phyloP scores from a whole-genome alignment of 495 filamentous ascomycete genomes.

The Penicillium taxi region DNA sequence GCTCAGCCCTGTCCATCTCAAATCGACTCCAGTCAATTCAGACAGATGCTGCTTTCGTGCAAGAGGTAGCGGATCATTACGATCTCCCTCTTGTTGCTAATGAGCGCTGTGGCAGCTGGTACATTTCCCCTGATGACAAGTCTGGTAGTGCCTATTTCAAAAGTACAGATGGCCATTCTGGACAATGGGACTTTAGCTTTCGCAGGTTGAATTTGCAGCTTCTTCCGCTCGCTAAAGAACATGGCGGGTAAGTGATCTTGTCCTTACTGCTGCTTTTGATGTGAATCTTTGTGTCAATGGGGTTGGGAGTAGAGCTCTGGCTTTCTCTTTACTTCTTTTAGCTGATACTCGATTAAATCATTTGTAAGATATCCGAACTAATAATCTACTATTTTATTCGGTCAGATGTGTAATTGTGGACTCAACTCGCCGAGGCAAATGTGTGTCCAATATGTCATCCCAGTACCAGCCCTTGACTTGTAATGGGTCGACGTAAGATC shows the following conservation, averaged over 20 bases:
- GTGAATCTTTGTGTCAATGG: neutral
- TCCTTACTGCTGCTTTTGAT: neutral
- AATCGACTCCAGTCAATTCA: slow-evolving; percentile 73
- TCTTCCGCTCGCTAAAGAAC: slow-evolving; percentile 48
- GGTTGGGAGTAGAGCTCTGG: neutral
- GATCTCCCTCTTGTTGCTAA: slow-evolving; percentile 82
- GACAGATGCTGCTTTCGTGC: slow-evolving; percentile 60
- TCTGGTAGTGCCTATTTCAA: slow-evolving; percentile 84
- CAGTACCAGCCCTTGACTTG: neutral
- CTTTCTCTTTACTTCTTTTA: neutral
- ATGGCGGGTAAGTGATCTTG: slow-evolving; percentile 53
- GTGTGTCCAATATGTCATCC: slow-evolving; percentile 31
- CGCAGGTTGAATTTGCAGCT: slow-evolving; percentile 79
- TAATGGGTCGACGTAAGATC: slow-evolving; percentile 9
- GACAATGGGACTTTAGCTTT: slow-evolving; percentile 81
- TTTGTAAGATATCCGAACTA: no score
- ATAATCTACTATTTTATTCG: no score
- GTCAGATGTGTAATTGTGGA: slow-evolving; percentile 86
- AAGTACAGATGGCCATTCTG: slow-evolving; percentile 89
- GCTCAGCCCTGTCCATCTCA: slow-evolving; percentile 63
- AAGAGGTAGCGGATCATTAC: slow-evolving; percentile 43
- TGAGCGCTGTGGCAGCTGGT: slow-evolving; percentile 93
- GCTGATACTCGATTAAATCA: neutral
- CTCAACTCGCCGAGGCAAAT: slow-evolving; percentile 87
- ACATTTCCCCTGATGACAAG: slow-evolving; percentile 62